These are phyloP conservation scores for Seiridium cupressi DNA, from an alignment of 2,329 filamentous ascomycete genomes.

Conservation along the genomic window DNA sequence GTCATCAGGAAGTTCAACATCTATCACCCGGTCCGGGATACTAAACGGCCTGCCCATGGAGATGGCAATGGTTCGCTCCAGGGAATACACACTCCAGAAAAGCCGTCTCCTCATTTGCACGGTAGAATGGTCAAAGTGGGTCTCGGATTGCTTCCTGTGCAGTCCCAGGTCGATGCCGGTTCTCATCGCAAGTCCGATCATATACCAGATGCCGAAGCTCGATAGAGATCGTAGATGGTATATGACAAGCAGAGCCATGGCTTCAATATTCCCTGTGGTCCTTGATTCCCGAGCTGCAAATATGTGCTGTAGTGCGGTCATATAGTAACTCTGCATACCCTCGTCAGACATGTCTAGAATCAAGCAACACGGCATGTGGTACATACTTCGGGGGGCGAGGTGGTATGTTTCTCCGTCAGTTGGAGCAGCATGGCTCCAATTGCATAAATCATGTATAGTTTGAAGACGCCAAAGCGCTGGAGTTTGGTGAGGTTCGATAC, in stretches of 20 bases:
- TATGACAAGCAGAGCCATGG: conserved; percentile 48
- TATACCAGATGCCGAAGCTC: conserved; percentile 51
- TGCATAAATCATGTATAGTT: conserved; percentile 50
- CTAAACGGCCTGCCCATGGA: conserved; percentile 49
- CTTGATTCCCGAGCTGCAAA: conserved; percentile 45
- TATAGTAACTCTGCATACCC: conserved; percentile 40
- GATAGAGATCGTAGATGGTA: conserved; percentile 50
- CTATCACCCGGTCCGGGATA: conserved; percentile 49
- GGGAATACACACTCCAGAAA: conserved; percentile 51
- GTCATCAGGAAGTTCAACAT: conserved; percentile 44
- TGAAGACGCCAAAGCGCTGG: conserved; percentile 45
- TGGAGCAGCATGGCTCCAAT: conserved; percentile 48
- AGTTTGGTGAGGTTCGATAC: conserved; percentile 30
- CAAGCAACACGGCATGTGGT: background rate
- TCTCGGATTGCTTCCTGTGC: conserved; percentile 44
- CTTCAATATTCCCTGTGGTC: conserved; percentile 49
- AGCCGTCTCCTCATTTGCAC: conserved; percentile 43
- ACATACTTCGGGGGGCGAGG: conserved; percentile 36
- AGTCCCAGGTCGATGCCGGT: conserved; percentile 51
- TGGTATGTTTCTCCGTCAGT: conserved; percentile 41
- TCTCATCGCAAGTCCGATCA: conserved; percentile 52
- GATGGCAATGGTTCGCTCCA: conserved; percentile 47
- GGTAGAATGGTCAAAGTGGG: conserved; percentile 35
- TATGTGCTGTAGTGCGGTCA: conserved; percentile 46
- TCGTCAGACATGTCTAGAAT: background rate